phyloP scores from a whole-genome alignment of 2,329 filamentous ascomycete genomes.

The Ophiostoma sp. region DNA sequence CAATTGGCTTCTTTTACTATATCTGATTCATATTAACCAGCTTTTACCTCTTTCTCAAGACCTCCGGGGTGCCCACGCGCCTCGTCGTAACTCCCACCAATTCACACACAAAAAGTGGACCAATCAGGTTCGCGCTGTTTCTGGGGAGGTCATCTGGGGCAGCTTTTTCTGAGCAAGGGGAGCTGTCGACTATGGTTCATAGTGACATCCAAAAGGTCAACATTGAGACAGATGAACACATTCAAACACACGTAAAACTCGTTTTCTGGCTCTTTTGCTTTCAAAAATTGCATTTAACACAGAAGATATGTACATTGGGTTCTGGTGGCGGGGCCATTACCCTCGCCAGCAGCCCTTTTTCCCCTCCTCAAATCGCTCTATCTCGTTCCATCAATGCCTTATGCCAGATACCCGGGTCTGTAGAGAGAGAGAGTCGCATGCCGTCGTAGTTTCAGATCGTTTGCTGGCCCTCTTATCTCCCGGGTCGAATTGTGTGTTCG shows the following conservation, averaged over 20 bases:
- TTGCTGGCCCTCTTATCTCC: not conserved
- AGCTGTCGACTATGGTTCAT: not conserved
- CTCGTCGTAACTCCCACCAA: not conserved
- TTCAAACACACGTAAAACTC: no score
- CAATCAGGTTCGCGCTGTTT: slow-evolving; percentile 31
- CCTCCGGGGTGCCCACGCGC: no score
- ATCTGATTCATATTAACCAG: not conserved
- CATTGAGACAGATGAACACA: not conserved
- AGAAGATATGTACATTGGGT: slow-evolving; percentile 28
- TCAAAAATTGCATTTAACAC: slow-evolving; percentile 20
- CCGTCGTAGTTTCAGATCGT: not conserved
- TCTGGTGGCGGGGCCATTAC: not conserved
- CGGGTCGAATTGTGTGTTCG: not conserved
- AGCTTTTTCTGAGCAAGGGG: not conserved
- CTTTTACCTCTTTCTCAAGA: no score
- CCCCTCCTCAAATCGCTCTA: not conserved
- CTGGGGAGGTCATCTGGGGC: slow-evolving; percentile 30
- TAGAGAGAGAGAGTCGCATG: not conserved
- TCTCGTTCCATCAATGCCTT: not conserved
- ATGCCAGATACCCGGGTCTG: not conserved
- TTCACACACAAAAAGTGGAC: slow-evolving; percentile 21
- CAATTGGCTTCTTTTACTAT: not conserved
- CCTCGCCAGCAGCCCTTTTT: not conserved
- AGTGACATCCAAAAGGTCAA: not conserved
- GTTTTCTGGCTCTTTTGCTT: not conserved